Conservation (phyloP, 140 eudicot species). For the Cichorium intybus region DNA sequence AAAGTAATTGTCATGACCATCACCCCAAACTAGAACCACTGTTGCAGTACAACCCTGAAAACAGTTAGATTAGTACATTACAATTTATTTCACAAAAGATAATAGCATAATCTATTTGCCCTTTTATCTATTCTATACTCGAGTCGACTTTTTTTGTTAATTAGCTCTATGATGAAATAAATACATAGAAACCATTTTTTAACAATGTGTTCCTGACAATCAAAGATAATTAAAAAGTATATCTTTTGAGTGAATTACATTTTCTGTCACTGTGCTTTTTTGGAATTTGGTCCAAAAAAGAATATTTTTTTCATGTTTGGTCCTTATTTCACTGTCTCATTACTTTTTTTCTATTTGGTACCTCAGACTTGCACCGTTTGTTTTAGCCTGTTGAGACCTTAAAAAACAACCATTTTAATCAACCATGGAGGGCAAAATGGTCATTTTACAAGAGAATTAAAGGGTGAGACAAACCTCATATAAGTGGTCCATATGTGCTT, state of each 20-base stretch:
- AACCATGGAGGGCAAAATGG: too few species aligned
- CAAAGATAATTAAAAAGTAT: neutral
- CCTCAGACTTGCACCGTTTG: too few species aligned
- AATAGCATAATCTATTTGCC: neutral
- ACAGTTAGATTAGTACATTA: conserved; percentile 7
- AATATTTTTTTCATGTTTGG: too few species aligned
- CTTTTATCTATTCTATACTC: neutral
- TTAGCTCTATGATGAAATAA: neutral
- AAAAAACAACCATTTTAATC: too few species aligned
- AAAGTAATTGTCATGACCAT: conserved; percentile 66
- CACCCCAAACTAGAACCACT: conserved; percentile 86
- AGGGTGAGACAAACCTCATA: conserved; percentile 63
- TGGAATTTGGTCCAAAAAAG: too few species aligned
- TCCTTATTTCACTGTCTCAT: too few species aligned
- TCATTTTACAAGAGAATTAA: neutral
- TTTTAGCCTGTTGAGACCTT: too few species aligned
- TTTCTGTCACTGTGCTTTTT: too few species aligned
- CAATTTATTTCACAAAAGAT: neutral
- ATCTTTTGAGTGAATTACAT: too few species aligned
- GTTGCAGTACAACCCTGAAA: conserved; percentile 99
- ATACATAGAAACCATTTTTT: neutral
- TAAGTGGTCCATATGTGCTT: conserved; percentile 67
- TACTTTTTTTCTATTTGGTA: too few species aligned
- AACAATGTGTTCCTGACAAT: neutral
- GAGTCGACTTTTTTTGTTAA: neutral